Evolutionary conservation across 441 rosid species (phyloP).

Genomic region (Eruca vesicaria): DNA sequence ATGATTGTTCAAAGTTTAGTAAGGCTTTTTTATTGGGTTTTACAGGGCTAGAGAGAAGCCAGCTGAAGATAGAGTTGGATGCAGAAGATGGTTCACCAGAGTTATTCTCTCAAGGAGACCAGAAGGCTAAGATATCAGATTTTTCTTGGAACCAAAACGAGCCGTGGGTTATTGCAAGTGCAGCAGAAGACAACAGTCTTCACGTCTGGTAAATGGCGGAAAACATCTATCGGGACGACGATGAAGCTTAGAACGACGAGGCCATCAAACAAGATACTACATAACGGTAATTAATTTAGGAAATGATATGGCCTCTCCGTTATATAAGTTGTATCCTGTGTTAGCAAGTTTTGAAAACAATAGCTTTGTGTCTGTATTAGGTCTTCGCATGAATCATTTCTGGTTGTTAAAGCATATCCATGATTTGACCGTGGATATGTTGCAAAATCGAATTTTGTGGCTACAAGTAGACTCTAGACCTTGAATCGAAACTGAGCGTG

Average conservation of each 20-base stretch:
- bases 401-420: not conserved
- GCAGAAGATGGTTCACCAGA: constrained; percentile 90
- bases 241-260: constrained; percentile 7
- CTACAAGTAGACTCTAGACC: not conserved
- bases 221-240: constrained; percentile 67
- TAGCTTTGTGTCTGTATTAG: not conserved
- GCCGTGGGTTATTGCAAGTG: constrained; percentile 82
- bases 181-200: constrained; percentile 76
- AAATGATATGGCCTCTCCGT: not conserved
- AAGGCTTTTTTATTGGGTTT: not conserved
- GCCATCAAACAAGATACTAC: not conserved
- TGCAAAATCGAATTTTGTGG: not conserved
- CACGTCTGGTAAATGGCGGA: constrained; percentile 89
- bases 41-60: constrained; percentile 88
- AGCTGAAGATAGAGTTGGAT: constrained; percentile 70
- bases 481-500: not conserved
- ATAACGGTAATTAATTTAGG: not conserved
- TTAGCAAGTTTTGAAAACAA: not conserved
- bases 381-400: not conserved
- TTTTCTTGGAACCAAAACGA: constrained; percentile 82
- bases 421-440: not conserved
- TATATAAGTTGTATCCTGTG: not conserved
- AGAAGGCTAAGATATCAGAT: constrained; percentile 78
- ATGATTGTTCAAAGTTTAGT: not conserved
- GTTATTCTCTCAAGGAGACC: constrained; percentile 87